Evolutionary conservation across 2,329 filamentous ascomycete species (phyloP).

Genomic region (Ophiostoma piceae): DNA sequence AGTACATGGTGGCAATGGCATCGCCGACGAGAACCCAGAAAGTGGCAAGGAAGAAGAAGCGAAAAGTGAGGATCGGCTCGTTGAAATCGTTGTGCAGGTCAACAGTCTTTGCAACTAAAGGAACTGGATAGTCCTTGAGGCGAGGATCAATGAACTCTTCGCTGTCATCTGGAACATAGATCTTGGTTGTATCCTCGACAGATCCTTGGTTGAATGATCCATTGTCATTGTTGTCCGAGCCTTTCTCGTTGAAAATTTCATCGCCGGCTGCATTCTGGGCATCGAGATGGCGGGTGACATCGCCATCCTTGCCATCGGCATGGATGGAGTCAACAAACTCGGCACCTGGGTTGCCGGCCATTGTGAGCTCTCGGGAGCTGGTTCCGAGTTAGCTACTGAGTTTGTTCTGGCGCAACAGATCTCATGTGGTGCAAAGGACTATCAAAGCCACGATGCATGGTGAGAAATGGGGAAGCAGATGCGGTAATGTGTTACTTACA

Average conservation of each 20-base stretch:
- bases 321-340: slow-evolving; percentile 5
- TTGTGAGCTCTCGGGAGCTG: neutral
- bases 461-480: neutral
- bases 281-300: slow-evolving; percentile 12
- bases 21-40: slow-evolving; percentile 34
- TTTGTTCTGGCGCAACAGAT: neutral
- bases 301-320: neutral
- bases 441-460: neutral
- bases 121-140: slow-evolving; percentile 33
- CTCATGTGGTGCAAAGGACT: neutral
- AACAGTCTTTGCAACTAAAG: slow-evolving; percentile 35
- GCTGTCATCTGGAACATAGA: slow-evolving; percentile 30
- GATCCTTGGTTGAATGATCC: neutral
- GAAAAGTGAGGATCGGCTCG: slow-evolving; percentile 35
- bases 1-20: slow-evolving; percentile 33
- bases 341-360: neutral
- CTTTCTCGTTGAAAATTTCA: slow-evolving; percentile 5
- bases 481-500: neutral
- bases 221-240: neutral
- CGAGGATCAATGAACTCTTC: slow-evolving; percentile 34
- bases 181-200: slow-evolving; percentile 26
- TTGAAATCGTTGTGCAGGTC: slow-evolving; percentile 34
- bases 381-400: neutral
- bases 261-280: neutral
- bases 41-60: slow-evolving; percentile 33